Evolutionary conservation across 2,329 filamentous ascomycete genomes (phyloP).

Genomic region (Pseudogymnoascus sp.): DNA sequence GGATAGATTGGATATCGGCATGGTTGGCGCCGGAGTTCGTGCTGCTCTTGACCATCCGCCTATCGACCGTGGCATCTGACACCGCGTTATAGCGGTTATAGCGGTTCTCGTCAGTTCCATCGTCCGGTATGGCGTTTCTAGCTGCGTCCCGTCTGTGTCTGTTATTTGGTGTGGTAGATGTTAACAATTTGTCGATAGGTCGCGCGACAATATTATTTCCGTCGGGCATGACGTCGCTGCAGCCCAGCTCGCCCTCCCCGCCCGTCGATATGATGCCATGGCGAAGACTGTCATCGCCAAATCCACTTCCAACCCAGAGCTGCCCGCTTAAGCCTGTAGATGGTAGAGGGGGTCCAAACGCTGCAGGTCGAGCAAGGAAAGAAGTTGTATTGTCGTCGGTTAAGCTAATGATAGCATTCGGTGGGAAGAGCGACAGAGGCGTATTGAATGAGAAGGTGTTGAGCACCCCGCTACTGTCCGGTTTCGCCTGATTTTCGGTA

Average conservation of each 20-base stretch:
- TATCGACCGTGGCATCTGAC: not conserved
- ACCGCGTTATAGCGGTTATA: not conserved
- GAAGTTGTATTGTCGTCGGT: conserved; percentile 98
- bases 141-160: conserved; percentile 29
- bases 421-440: conserved; percentile 83
- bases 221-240: conserved; percentile 76
- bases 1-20: conserved; percentile 83
- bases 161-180: conserved; percentile 24
- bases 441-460: conserved; percentile 62
- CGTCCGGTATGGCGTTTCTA: conserved; percentile 37
- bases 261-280: conserved; percentile 25
- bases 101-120: conserved; percentile 66
- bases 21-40: conserved; percentile 35
- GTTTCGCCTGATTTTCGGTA: conserved; percentile 12
- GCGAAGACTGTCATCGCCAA: conserved; percentile 60
- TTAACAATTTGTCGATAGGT: conserved; percentile 8
- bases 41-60: conserved; percentile 13
- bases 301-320: conserved; percentile 88
- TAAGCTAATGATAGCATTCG: conserved; percentile 89
- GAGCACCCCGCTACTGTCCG: conserved; percentile 35
- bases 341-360: conserved; percentile 77
- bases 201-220: conserved; percentile 16
- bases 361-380: conserved; percentile 85
- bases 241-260: conserved; percentile 79
- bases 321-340: conserved; percentile 73